These are phyloP conservation scores for Aurantiochytrium sp. DNA, from an alignment of 108 stramenopile genomes.

Conservation along the genomic window DNA sequence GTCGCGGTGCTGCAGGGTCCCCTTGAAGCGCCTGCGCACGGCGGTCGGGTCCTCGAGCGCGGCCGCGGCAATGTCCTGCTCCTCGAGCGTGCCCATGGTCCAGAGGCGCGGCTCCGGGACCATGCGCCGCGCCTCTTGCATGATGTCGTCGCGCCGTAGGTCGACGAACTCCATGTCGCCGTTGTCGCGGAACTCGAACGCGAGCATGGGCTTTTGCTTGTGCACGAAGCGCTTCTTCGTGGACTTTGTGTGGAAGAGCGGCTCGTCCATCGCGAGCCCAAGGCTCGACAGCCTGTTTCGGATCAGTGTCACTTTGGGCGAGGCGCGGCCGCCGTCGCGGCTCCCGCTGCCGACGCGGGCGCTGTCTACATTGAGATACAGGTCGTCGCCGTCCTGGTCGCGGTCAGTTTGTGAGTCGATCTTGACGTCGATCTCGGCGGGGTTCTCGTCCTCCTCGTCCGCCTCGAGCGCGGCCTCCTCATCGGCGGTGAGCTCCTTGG, in stretches of 20 bases:
- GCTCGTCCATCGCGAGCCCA: not conserved
- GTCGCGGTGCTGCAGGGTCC: slow-evolving; percentile 23
- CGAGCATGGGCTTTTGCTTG: not conserved
- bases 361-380: not conserved
- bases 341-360: not conserved
- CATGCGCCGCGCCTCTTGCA: not conserved
- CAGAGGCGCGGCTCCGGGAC: not conserved
- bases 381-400: too few species aligned
- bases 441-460: too few species aligned
- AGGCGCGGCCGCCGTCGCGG: not conserved
- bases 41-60: not conserved
- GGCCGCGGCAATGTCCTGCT: not conserved
- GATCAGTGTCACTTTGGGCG: not conserved
- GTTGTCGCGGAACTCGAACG: not conserved
- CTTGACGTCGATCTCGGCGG: too few species aligned
- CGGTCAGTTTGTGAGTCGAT: too few species aligned
- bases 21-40: slow-evolving; percentile 12
- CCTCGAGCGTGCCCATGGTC: not conserved
- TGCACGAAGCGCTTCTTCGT: slow-evolving; percentile 19
- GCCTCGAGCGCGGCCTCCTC: too few species aligned
- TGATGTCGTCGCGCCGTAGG: not conserved
- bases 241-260: not conserved
- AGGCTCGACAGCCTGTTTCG: not conserved
- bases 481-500: too few species aligned
- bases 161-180: not conserved